These are phyloP conservation scores for Globisporangium sylvaticum DNA, from an alignment of 352 stramenopile species.

Conservation along the genomic window DNA sequence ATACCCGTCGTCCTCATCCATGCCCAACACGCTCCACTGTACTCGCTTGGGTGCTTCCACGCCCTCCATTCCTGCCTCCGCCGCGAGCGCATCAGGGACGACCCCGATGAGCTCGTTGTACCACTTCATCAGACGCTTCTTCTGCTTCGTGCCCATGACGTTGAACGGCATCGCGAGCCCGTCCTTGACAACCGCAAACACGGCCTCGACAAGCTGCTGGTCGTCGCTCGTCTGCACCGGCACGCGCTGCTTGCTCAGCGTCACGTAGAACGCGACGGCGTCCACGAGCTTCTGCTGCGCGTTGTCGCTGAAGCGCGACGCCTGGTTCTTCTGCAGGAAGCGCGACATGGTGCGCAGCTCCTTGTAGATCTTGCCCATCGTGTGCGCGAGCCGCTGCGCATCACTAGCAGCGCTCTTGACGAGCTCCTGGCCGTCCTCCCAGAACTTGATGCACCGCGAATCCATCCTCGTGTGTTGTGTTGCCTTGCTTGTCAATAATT, in stretches of 20 bases:
- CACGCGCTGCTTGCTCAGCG: constrained; percentile 42
- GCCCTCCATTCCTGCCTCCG: constrained; percentile 19
- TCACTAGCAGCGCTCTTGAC: constrained; percentile 22
- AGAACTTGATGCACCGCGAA: constrained; percentile 70
- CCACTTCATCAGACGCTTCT: constrained; percentile 81
- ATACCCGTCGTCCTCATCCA: constrained; percentile 67
- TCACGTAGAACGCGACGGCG: constrained; percentile 62
- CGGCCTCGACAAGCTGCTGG: constrained; percentile 47
- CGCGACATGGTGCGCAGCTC: constrained; percentile 71
- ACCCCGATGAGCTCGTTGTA: constrained; percentile 78
- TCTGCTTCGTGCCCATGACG: constrained; percentile 76
- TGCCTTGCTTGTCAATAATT: not conserved
- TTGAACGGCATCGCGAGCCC: constrained; percentile 81
- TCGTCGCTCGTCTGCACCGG: constrained; percentile 18
- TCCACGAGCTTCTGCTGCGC: constrained; percentile 80
- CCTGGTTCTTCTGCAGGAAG: constrained; percentile 79
- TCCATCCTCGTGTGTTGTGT: constrained; percentile 37
- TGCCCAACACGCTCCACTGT: constrained; percentile 63
- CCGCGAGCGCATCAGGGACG: constrained; percentile 34
- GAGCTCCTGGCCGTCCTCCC: constrained; percentile 65
- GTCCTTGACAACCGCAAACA: constrained; percentile 74
- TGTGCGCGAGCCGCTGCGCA: constrained; percentile 23
- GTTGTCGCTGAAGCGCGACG: constrained; percentile 68
- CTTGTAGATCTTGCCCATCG: constrained; percentile 56
- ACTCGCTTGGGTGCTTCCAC: constrained; percentile 15